A percentile compares a stretch with the other conserved stretches of the same genome.
Conservation (phyloP, 2,329 filamentous ascomycete genomes). For the Cladosporium oxysporum region DNA sequence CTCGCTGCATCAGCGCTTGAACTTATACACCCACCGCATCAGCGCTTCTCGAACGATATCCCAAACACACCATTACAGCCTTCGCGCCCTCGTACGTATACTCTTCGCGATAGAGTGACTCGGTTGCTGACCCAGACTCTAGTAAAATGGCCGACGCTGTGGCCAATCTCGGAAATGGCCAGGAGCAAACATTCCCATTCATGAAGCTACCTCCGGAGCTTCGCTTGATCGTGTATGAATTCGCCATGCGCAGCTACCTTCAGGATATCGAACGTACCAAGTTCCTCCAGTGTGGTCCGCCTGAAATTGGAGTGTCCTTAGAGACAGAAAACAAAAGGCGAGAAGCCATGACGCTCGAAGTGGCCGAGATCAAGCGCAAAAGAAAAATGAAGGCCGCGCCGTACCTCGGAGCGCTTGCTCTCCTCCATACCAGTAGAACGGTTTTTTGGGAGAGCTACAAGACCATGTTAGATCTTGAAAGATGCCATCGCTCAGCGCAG, state of each 20-base stretch:
- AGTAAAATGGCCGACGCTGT: neutral
- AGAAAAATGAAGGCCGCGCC: neutral
- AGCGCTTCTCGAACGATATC: neutral
- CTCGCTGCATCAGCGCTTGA: neutral
- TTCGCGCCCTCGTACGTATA: neutral
- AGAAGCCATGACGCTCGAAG: neutral
- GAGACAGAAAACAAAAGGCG: neutral
- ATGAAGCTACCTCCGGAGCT: neutral
- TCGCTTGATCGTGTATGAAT: neutral
- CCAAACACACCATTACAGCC: neutral
- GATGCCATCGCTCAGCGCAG: too few species aligned
- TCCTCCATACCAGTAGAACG: neutral
- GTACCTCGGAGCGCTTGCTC: neutral
- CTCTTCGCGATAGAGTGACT: neutral
- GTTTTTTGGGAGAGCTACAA: neutral
- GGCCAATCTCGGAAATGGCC: neutral
- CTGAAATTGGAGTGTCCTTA: neutral
- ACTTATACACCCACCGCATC: neutral
- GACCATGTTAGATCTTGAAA: neutral
- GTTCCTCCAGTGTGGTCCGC: neutral
- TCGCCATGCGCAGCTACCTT: neutral
- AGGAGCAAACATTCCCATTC: neutral
- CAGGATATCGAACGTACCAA: neutral
- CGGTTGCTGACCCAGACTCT: neutral
- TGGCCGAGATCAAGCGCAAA: neutral